A percentile compares a stretch with the other conserved stretches of the same genome.
Evolutionary conservation across 2,329 filamentous ascomycete genomes (phyloP).

Genomic region (Emergomyces africanus): DNA sequence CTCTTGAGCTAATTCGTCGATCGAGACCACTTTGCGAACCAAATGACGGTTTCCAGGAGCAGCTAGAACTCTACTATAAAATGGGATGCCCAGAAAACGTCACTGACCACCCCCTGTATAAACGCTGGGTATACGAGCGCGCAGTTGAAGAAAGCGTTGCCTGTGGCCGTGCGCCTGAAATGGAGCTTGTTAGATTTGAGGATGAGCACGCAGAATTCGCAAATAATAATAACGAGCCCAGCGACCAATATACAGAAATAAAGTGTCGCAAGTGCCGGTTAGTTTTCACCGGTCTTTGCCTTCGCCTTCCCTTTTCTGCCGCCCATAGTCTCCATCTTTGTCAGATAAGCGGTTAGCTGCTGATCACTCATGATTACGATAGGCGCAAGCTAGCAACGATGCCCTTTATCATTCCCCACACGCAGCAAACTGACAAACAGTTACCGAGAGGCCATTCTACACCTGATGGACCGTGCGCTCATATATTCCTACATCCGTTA

Average conservation of each 20-base stretch:
- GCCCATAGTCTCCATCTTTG: not conserved
- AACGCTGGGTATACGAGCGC: conserved; percentile 59
- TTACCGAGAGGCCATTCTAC: conserved; percentile 12
- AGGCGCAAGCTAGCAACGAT: conserved; percentile 51
- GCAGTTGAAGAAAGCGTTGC: conserved; percentile 56
- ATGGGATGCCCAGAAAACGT: conserved; percentile 68
- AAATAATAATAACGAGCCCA: conserved; percentile 11
- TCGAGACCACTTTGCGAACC: conserved; percentile 70
- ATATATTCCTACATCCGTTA: conserved; percentile 82
- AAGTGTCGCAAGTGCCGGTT: conserved; percentile 83
- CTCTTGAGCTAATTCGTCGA: conserved; percentile 56
- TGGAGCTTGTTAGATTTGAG: conserved; percentile 63
- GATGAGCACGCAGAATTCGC: conserved; percentile 29
- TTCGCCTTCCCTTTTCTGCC: conserved; percentile 5
- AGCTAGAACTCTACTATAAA: conserved; percentile 73
- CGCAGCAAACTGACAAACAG: conserved; percentile 16
- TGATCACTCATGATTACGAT: conserved; percentile 2
- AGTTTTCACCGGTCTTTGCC: conserved; percentile 25
- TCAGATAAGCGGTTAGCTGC: not conserved
- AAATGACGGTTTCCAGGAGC: conserved; percentile 81
- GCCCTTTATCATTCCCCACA: conserved; percentile 56
- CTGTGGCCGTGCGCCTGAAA: conserved; percentile 64
- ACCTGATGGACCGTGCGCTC: conserved; percentile 48
- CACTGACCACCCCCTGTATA: conserved; percentile 61
- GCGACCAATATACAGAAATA: conserved; percentile 41